A percentile compares a stretch with the other conserved stretches of the same genome.
Evolutionary conservation across 208 protist species (phyloP).

Genomic region (Blastocrithidia nonstop): DNA sequence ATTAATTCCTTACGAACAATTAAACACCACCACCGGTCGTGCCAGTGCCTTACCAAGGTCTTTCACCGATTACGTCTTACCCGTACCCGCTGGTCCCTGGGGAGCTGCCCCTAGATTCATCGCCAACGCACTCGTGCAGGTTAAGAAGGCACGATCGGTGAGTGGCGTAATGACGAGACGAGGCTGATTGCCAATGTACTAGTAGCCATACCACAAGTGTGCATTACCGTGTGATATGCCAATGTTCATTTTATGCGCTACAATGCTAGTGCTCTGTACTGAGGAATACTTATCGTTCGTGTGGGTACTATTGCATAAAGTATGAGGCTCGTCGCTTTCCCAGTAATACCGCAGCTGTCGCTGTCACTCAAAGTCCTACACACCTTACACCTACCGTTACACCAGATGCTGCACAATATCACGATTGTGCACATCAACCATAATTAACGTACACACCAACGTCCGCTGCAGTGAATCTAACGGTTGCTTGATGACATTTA

Average conservation of each 20-base stretch:
- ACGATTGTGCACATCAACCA: conserved; percentile 92
- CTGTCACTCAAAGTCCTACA: conserved; percentile 87
- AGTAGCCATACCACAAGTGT: conserved; percentile 88
- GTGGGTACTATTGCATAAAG: conserved; percentile 8
- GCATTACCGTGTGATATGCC: conserved; percentile 83
- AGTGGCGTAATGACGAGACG: conserved; percentile 95
- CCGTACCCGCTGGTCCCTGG: conserved; percentile 92
- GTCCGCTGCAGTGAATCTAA: conserved; percentile 84
- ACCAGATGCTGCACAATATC: conserved; percentile 87
- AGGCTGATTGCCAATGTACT: conserved; percentile 92
- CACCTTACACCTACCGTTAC: conserved; percentile 17
- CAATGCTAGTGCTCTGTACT: too few species aligned
- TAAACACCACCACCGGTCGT: conserved; percentile 90
- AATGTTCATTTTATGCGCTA: too few species aligned
- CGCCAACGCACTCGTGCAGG: conserved; percentile 88
- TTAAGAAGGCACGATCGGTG: conserved; percentile 91
- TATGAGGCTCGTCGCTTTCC: conserved; percentile 32
- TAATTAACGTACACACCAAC: conserved; percentile 89
- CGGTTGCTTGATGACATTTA: conserved; percentile 77
- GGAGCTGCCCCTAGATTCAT: conserved; percentile 90
- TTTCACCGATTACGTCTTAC: conserved; percentile 95
- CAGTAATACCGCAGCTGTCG: conserved; percentile 94
- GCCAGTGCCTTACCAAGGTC: conserved; percentile 87
- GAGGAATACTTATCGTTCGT: too few species aligned
- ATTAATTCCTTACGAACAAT: conserved; percentile 95